A percentile compares a stretch with the other conserved stretches of the same genome.
Conservation (phyloP, 2,329 filamentous ascomycete genomes). For the Botrytis porri region DNA sequence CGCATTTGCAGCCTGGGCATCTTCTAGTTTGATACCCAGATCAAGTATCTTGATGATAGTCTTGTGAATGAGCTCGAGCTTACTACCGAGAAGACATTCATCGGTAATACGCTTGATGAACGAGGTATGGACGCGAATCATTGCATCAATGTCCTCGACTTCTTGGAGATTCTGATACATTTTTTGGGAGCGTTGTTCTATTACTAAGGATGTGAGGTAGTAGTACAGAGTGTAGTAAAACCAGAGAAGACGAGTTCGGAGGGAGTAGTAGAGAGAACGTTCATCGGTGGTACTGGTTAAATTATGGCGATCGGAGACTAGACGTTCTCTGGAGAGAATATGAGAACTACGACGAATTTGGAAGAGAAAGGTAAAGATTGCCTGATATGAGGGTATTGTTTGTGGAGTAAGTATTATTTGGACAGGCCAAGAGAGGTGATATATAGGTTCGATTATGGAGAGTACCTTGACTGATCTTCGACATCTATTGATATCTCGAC, state of each 20-base stretch:
- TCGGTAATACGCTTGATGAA: conserved; percentile 63
- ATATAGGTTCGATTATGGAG: conserved; percentile 61
- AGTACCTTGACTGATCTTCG: conserved; percentile 61
- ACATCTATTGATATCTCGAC: conserved; percentile 46
- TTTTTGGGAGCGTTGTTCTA: conserved; percentile 56
- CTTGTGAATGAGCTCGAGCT: conserved; percentile 67
- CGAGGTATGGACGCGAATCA: conserved; percentile 66
- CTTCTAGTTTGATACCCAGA: conserved; percentile 66
- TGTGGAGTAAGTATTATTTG: conserved; percentile 70
- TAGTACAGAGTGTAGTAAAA: conserved; percentile 72
- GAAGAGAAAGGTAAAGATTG: conserved; percentile 71
- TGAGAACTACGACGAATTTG: conserved; percentile 72
- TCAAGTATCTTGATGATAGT: conserved; percentile 75
- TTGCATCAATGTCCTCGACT: conserved; percentile 73
- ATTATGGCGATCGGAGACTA: conserved; percentile 43
- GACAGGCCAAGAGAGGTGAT: conserved; percentile 64
- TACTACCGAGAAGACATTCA: conserved; percentile 66
- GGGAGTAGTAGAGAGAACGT: conserved; percentile 51
- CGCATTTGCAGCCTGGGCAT: conserved; percentile 48
- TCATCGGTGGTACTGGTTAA: conserved; percentile 43
- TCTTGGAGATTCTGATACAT: conserved; percentile 57
- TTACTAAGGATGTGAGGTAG: conserved; percentile 71
- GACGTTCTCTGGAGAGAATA: conserved; percentile 56
- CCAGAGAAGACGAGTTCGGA: conserved; percentile 72
- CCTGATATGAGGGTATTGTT: conserved; percentile 65